These are phyloP conservation scores for Aspergillus sclerotiicarbonarius DNA, from an alignment of 495 filamentous ascomycete genomes.

Conservation along the genomic window DNA sequence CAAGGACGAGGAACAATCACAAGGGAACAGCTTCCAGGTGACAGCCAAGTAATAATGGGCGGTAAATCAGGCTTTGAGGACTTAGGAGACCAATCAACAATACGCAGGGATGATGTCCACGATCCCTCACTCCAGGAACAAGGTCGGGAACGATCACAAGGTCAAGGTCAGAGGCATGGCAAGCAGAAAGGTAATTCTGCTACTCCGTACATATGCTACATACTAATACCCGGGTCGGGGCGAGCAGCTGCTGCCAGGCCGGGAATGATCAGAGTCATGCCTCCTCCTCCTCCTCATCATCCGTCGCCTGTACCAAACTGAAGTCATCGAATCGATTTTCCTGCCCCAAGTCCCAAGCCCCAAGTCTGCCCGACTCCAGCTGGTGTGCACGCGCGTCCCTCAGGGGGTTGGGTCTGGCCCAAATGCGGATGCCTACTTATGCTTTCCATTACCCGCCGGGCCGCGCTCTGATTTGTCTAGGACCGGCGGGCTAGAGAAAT, in stretches of 20 bases:
- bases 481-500: slow-evolving; percentile 8
- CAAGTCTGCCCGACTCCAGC: neutral
- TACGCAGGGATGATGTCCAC: too few species aligned
- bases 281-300: neutral
- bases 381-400: slow-evolving; percentile 26
- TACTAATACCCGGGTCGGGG: neutral
- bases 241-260: too few species aligned
- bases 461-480: slow-evolving; percentile 21
- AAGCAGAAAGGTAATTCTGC: neutral
- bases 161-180: too few species aligned
- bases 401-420: slow-evolving; percentile 28
- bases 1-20: too few species aligned
- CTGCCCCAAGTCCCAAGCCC: neutral
- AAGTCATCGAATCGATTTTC: neutral
- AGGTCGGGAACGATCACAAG: too few species aligned
- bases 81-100: too few species aligned
- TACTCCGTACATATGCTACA: too few species aligned
- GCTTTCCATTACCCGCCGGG: slow-evolving; percentile 12
- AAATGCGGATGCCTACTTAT: slow-evolving; percentile 28
- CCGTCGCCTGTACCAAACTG: neutral
- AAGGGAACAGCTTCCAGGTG: too few species aligned
- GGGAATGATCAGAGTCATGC: neutral
- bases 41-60: too few species aligned
- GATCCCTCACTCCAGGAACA: too few species aligned
- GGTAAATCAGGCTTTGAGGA: too few species aligned